Base-by-base conservation (phyloP, 306 rosid species). In the Vigna trinervia region DNA sequence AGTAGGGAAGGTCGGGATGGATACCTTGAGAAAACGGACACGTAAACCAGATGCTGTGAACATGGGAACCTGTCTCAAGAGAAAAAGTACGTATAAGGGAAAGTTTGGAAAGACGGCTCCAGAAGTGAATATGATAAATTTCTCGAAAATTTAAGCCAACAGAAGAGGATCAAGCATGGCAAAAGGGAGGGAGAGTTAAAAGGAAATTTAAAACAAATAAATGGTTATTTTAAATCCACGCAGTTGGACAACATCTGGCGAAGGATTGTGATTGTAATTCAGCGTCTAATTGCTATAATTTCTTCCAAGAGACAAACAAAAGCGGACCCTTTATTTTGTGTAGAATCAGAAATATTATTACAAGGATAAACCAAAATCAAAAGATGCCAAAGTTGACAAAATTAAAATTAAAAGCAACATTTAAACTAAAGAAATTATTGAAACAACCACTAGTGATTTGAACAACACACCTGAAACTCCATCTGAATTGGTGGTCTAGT, bases 401-500 rank as follows among this genome's bases (percentile, higher is more conserved):
- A 57, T 67, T 46, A 66, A 74, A 52, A n/a, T 43, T 5, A 54
- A 47, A 70, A 32, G 46, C 9, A 57, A 46, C 69, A 46, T 6
- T 15, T 6, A 30, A 59, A 13, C 12, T 26, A 43, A 28, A 61
- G 3, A 36, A 5, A 3, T 41, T 39, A 45, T 8, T 45, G 36
- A 58, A 69, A 78, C 62, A 57, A 68, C 26, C 61, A 43, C 23
- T 45, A 62, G 60, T 34, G 52, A 48, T 12, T 47, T 47, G 62
- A 46, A 50, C 13, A 45, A 5, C 75, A 82, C 63, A 93, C 97
- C 97, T 93, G 97, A 79, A 93, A 90, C 80, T 93, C 97, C 97
- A 93, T 93, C 89, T 90, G 96, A 82, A 93, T 93, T 48, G 96
- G 96, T 17, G 96, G 97, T 73, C 92, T 87, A 30, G 97, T 93